A percentile compares a stretch with the other conserved stretches of the same genome.
phyloP scores from a whole-genome alignment of 768 basidiomycete genomes.

The Coprinopsis strossmayeri region DNA sequence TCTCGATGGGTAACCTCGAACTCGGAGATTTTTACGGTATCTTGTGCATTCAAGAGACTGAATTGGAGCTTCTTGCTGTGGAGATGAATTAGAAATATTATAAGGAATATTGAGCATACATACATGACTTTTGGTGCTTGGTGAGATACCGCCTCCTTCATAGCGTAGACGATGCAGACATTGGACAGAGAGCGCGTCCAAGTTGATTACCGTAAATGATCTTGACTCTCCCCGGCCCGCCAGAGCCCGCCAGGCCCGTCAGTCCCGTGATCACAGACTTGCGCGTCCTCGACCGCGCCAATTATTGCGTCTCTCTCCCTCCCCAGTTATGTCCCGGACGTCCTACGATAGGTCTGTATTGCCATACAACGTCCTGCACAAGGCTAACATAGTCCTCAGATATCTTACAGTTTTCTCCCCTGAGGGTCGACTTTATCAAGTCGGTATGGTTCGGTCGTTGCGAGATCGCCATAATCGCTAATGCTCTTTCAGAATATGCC shows the following conservation, averaged over 20 bases:
- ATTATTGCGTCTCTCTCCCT: constrained; percentile 21
- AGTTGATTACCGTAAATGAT: constrained; percentile 8
- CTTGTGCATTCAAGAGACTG: constrained; percentile 87
- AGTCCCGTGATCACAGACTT: constrained; percentile 43
- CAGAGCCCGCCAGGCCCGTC: constrained; percentile 11
- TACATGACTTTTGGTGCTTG: constrained; percentile 82
- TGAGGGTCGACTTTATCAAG: constrained; percentile 97
- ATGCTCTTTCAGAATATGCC: constrained; percentile 72
- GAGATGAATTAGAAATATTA: constrained; percentile 8
- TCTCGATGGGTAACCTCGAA: constrained; percentile 94
- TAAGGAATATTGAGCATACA: constrained; percentile 15
- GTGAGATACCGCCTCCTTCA: constrained; percentile 81
- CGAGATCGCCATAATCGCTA: neutral
- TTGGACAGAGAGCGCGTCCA: constrained; percentile 7
- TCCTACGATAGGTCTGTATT: constrained; percentile 77
- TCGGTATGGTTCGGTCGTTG: constrained; percentile 50
- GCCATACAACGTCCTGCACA: neutral
- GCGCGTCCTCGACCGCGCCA: constrained; percentile 35
- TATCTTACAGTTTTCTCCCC: constrained; percentile 97
- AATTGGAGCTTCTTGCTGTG: constrained; percentile 93
- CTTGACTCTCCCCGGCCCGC: constrained; percentile 26
- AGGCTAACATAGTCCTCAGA: constrained; percentile 30
- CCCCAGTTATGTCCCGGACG: constrained; percentile 71
- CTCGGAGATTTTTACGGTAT: constrained; percentile 92
- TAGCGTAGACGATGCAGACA: no score